phyloP scores from a whole-genome alignment of 768 basidiomycete species.

The Russula ochroleuca region DNA sequence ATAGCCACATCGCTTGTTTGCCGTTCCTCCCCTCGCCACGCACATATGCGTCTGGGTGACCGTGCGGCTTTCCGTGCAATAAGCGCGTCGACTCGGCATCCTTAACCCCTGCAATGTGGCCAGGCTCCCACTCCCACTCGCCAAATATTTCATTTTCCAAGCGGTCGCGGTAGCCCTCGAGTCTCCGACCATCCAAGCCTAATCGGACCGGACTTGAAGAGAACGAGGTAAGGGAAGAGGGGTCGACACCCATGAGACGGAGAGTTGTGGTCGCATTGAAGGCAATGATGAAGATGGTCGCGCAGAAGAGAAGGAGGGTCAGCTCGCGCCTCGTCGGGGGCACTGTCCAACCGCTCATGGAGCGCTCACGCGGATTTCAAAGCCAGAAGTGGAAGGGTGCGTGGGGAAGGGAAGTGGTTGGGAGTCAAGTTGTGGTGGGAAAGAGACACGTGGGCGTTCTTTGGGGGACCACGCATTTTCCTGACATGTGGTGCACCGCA shows the following conservation, averaged over 20 bases:
- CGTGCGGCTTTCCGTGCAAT: slow-evolving; percentile 32
- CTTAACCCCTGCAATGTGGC: slow-evolving; percentile 51
- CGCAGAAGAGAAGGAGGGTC: slow-evolving; percentile 59
- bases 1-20: slow-evolving; percentile 26
- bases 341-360: slow-evolving; percentile 46
- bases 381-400: not conserved
- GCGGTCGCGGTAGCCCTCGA: slow-evolving; percentile 49
- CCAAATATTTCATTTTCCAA: slow-evolving; percentile 65
- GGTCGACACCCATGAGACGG: slow-evolving; percentile 39
- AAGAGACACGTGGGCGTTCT: not conserved
- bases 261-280: slow-evolving; percentile 71
- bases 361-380: not conserved
- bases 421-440: not conserved
- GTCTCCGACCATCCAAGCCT: slow-evolving; percentile 49
- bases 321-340: slow-evolving; percentile 73
- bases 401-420: not conserved
- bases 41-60: slow-evolving; percentile 38
- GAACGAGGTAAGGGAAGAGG: slow-evolving; percentile 19
- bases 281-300: slow-evolving; percentile 63
- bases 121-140: slow-evolving; percentile 62
- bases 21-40: slow-evolving; percentile 38
- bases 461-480: too few species aligned
- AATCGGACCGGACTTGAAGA: slow-evolving; percentile 26
- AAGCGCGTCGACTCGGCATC: slow-evolving; percentile 47
- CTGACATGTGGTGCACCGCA: too few species aligned